Evolutionary conservation across 805 yeast genomes (phyloP).

Genomic region (Saturnispora silvae): DNA sequence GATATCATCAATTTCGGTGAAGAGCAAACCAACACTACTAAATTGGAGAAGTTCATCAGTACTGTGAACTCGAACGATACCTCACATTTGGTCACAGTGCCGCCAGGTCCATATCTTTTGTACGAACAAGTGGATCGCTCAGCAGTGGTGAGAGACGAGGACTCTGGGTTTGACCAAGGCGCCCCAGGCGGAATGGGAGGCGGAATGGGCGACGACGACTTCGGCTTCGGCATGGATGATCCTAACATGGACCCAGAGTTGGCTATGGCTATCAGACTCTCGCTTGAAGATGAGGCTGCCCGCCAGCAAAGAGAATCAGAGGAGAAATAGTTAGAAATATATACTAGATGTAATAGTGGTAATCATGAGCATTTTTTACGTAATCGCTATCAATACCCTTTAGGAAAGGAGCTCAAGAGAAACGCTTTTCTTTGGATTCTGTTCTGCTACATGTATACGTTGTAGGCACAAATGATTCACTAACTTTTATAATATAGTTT

Average conservation of each 20-base stretch:
- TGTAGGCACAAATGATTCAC: no score
- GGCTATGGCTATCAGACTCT: conserved; percentile 88
- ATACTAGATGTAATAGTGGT: no score
- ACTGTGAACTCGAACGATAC: conserved; percentile 66
- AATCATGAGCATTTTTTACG: no score
- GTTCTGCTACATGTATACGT: no score
- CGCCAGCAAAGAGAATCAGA: conserved; percentile 65
- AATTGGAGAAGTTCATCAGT: conserved; percentile 68
- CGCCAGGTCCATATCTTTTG: conserved; percentile 78
- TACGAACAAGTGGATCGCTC: conserved; percentile 75
- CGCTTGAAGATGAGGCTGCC: conserved; percentile 88
- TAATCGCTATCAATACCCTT: no score
- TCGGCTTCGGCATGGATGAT: conserved; percentile 60
- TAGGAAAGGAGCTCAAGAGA: no score
- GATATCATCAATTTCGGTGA: conserved; percentile 92
- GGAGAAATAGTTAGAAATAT: background rate
- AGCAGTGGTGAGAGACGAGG: conserved; percentile 56
- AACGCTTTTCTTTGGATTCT: background rate
- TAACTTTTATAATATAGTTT: no score
- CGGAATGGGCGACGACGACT: conserved; percentile 32
- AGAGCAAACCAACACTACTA: conserved; percentile 61
- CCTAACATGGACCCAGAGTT: conserved; percentile 94
- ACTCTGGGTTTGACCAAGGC: conserved; percentile 33
- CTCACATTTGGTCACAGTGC: conserved; percentile 74
- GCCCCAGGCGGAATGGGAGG: conserved; percentile 28